phyloP scores from a whole-genome alignment of 306 rosid species.

The Trichosanthes cucumerina region DNA sequence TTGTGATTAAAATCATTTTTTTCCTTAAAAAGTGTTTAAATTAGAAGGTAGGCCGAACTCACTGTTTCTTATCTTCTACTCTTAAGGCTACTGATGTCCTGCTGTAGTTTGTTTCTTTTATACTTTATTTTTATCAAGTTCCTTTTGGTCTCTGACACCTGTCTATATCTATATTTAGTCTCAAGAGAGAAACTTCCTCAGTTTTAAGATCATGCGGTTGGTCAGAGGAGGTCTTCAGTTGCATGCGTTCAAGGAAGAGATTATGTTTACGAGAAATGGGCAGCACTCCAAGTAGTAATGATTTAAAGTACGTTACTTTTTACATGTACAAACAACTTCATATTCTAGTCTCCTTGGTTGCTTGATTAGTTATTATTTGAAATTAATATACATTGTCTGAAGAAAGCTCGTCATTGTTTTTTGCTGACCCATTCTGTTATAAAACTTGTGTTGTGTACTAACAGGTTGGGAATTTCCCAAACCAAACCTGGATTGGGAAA shows the following conservation, averaged over 20 bases:
- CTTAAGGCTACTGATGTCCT: neutral
- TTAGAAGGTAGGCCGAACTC: neutral
- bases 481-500: neutral
- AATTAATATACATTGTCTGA: neutral
- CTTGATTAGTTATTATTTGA: neutral
- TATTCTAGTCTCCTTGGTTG: neutral
- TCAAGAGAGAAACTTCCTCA: conserved; percentile 50
- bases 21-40: neutral
- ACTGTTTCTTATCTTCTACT: neutral
- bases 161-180: conserved; percentile 33
- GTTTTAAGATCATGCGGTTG: conserved; percentile 72
- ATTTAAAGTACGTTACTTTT: conserved; percentile 36
- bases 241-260: conserved; percentile 60
- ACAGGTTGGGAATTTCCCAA: neutral
- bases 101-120: neutral
- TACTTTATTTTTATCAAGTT: neutral
- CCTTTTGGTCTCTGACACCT: neutral
- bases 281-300: conserved; percentile 25
- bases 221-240: conserved; percentile 44
- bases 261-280: conserved; percentile 35
- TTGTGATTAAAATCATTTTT: neutral
- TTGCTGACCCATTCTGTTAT: neutral
- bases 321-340: neutral
- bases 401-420: neutral
- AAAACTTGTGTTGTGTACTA: neutral